phyloP scores from a whole-genome alignment of 495 filamentous ascomycete species.

The Aspergillus cristatus region DNA sequence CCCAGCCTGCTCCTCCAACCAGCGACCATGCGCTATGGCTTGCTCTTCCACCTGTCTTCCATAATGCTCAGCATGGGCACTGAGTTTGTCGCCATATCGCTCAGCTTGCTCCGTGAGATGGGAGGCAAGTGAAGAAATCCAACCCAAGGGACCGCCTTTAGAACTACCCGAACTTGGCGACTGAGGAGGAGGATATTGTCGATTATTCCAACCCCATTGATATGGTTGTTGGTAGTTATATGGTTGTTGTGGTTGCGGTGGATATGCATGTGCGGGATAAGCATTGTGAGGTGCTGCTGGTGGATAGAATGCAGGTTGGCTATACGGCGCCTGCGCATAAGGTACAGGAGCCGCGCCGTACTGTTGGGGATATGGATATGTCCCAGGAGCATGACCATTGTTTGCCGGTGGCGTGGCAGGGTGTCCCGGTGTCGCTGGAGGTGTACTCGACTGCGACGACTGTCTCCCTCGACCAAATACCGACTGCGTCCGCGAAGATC shows the following conservation, averaged over 20 bases:
- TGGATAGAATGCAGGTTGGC: conserved; percentile 11
- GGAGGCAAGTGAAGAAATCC: conserved; percentile 27
- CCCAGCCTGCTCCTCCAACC: conserved; percentile 34
- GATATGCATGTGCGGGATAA: conserved; percentile 19
- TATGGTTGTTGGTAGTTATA: conserved; percentile 6
- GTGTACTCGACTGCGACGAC: conserved; percentile 1
- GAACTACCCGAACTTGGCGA: conserved; percentile 6
- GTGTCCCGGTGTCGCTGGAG: conserved; percentile 11
- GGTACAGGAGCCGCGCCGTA: not conserved
- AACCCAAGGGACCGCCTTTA: conserved; percentile 26
- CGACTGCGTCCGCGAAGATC: conserved; percentile 3
- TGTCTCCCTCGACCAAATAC: conserved; percentile 6
- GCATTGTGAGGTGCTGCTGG: conserved; percentile 13
- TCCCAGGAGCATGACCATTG: conserved; percentile 9
- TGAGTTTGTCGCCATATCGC: conserved; percentile 34
- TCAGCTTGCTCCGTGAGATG: conserved; percentile 32
- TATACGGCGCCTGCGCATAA: conserved; percentile 14
- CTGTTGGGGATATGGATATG: conserved; percentile 12
- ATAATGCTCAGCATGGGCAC: conserved; percentile 32
- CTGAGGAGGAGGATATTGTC: conserved; percentile 18
- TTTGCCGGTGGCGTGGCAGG: conserved; percentile 7
- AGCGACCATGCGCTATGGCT: conserved; percentile 31
- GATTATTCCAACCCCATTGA: conserved; percentile 26
- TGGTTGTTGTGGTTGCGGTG: conserved; percentile 16
- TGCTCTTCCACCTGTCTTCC: conserved; percentile 34